Percentiles rank a stretch among this genome's conserved stretches.
Evolutionary conservation across 164 flowering plant genomes (phyloP).

Genomic region (Cinnamomum chago): DNA sequence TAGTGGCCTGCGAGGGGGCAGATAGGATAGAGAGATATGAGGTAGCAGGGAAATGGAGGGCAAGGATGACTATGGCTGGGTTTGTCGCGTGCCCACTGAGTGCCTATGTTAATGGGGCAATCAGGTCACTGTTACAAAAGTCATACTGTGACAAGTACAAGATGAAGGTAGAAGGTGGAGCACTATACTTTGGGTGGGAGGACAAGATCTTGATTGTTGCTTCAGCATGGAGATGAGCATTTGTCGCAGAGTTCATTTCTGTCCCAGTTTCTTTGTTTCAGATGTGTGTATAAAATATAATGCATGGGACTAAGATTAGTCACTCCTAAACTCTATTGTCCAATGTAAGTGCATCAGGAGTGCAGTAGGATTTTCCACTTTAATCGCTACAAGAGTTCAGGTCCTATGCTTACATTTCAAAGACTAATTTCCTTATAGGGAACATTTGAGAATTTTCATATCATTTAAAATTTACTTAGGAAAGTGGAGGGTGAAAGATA

Average conservation of each 20-base stretch:
- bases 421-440: too few species aligned
- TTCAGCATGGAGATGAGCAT: conserved; percentile 60
- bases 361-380: too few species aligned
- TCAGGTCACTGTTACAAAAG: conserved; percentile 37
- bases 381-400: too few species aligned
- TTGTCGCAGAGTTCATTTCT: neutral
- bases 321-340: too few species aligned
- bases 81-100: conserved; percentile 59
- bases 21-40: conserved; percentile 94
- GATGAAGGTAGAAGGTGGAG: conserved; percentile 61
- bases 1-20: conserved; percentile 93
- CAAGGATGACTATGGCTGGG: conserved; percentile 97
- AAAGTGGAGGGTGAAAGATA: too few species aligned
- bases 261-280: neutral
- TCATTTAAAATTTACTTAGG: too few species aligned
- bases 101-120: conserved; percentile 35
- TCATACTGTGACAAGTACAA: conserved; percentile 66
- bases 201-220: conserved; percentile 74
- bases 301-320: neutral
- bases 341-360: too few species aligned
- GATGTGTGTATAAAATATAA: neutral
- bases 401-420: too few species aligned
- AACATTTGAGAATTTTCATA: too few species aligned
- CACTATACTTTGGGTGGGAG: conserved; percentile 88
- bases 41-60: conserved; percentile 96